phyloP scores from a whole-genome alignment of 768 basidiomycete species.

The Austroboletus eburneus region DNA sequence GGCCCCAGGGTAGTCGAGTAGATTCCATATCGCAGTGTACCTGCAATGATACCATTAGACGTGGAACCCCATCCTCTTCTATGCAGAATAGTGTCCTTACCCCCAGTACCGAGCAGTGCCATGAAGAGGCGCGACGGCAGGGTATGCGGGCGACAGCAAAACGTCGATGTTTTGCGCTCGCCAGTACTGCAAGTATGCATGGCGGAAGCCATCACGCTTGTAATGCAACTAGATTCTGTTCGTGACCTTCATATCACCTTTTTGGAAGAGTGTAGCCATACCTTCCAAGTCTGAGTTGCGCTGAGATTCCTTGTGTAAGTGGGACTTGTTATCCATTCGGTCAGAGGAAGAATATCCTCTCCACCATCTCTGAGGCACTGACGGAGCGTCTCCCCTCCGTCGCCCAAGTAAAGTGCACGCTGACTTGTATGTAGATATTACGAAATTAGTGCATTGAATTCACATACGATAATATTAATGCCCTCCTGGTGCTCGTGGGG shows the following conservation, averaged over 20 bases:
- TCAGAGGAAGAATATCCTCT: slow-evolving; percentile 34
- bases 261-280: slow-evolving; percentile 3
- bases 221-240: slow-evolving; percentile 19
- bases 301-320: slow-evolving; percentile 24
- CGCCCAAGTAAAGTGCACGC: slow-evolving; percentile 37
- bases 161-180: slow-evolving; percentile 36
- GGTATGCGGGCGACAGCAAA: slow-evolving; percentile 35
- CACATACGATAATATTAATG: slow-evolving; percentile 29
- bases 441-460: background rate
- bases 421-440: slow-evolving; percentile 3
- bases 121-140: slow-evolving; percentile 36
- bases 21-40: slow-evolving; percentile 29
- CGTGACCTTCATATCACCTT: background rate
- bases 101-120: slow-evolving; percentile 36
- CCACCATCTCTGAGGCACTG: slow-evolving; percentile 25
- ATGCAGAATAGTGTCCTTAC: background rate
- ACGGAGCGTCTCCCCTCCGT: slow-evolving; percentile 32
- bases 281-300: slow-evolving; percentile 29
- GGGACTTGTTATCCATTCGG: slow-evolving; percentile 34
- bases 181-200: slow-evolving; percentile 36
- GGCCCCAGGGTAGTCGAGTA: slow-evolving; percentile 41
- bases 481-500: slow-evolving; percentile 35
- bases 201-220: slow-evolving; percentile 33
- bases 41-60: background rate
- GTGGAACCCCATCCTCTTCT: background rate